Conservation (phyloP, 1,284 basidiomycete species). For the Apiotrichum gamsii region DNA sequence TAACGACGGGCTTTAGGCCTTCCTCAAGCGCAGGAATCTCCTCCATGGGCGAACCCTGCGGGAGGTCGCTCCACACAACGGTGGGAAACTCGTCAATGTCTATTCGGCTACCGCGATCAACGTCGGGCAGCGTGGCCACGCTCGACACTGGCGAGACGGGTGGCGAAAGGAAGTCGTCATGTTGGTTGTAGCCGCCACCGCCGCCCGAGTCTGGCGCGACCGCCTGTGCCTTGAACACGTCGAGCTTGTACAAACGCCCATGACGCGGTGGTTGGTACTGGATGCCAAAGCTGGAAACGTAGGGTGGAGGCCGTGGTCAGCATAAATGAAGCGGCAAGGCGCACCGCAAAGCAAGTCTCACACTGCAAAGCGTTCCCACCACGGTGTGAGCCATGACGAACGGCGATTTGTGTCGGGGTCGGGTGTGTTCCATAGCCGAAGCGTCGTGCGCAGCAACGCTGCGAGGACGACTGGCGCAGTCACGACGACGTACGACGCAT, state of each 20-base stretch:
- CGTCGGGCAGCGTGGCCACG: slow-evolving; percentile 11
- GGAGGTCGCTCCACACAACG: slow-evolving; percentile 10
- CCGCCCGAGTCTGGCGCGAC: neutral
- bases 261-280: slow-evolving; percentile 5
- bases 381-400: neutral
- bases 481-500: slow-evolving; percentile 7
- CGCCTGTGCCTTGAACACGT: slow-evolving; percentile 12
- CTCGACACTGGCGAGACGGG: slow-evolving; percentile 10
- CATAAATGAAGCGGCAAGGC: too few relatives aligned
- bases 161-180: neutral
- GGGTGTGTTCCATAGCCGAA: slow-evolving; percentile 7
- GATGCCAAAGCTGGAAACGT: slow-evolving; percentile 9
- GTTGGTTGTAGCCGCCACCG: too few relatives aligned
- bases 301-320: too few relatives aligned
- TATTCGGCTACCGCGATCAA: slow-evolving; percentile 11
- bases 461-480: slow-evolving; percentile 2
- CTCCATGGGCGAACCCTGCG: slow-evolving; percentile 11
- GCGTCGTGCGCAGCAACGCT: slow-evolving; percentile 3
- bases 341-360: neutral
- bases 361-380: slow-evolving; percentile 16
- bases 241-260: slow-evolving; percentile 8
- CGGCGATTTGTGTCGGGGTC: neutral
- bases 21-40: neutral
- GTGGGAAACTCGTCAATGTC: slow-evolving; percentile 12
- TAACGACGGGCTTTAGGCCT: slow-evolving; percentile 15